Percentiles rank a stretch among this genome's conserved stretches.
phyloP scores from a whole-genome alignment of 2,329 filamentous ascomycete genomes.

The Penicillium digitatum region DNA sequence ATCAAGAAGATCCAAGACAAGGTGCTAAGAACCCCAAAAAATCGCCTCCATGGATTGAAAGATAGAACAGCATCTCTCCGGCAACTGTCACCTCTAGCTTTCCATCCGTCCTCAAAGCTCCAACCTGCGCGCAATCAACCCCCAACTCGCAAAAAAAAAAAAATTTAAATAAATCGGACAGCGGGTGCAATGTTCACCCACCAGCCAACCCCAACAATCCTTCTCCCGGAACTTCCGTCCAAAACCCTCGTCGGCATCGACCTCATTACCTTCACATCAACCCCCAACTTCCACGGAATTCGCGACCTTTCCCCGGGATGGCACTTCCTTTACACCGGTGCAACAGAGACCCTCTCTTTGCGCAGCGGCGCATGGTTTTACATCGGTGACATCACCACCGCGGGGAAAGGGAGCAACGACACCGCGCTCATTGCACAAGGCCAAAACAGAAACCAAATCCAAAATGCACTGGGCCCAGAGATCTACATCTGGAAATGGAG shows the following conservation, averaged over 20 bases:
- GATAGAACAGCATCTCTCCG: neutral
- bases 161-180: too few species aligned
- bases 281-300: conserved; percentile 58
- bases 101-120: neutral
- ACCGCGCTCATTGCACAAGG: conserved; percentile 14
- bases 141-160: neutral
- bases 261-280: conserved; percentile 59
- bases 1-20: neutral
- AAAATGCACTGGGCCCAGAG: conserved; percentile 31
- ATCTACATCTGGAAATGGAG: conserved; percentile 56
- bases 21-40: neutral
- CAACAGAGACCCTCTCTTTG: conserved; percentile 56
- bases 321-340: conserved; percentile 60
- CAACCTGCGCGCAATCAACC: neutral
- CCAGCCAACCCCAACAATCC: conserved; percentile 40
- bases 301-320: conserved; percentile 55
- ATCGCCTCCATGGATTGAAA: conserved; percentile 7
- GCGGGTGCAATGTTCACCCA: conserved; percentile 18
- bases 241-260: conserved; percentile 51
- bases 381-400: conserved; percentile 40
- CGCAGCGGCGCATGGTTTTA: conserved; percentile 61
- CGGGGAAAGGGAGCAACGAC: conserved; percentile 12
- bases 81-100: neutral
- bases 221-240: conserved; percentile 45
- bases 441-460: conserved; percentile 11